These are phyloP conservation scores for Backusella liffmaniae DNA, from an alignment of 192 early-diverging fungal genomes.

Conservation along the genomic window DNA sequence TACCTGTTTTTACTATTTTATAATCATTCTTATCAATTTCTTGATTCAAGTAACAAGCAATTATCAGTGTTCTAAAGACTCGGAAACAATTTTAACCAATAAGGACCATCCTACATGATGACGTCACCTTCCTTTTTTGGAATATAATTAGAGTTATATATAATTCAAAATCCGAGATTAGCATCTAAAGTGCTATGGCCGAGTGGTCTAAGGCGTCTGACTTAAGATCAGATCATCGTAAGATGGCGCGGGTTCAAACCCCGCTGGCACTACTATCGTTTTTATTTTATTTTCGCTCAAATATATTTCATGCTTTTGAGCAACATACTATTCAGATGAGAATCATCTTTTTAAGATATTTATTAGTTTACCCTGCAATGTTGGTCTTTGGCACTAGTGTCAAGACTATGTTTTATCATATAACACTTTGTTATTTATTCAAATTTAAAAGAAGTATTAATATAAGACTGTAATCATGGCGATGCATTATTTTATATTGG, in stretches of 20 bases:
- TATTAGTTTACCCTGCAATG: too few relatives aligned
- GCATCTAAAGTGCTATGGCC: conserved; percentile 2
- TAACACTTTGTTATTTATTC: too few relatives aligned
- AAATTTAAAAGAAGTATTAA: too few relatives aligned
- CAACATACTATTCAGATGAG: too few relatives aligned
- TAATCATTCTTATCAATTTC: too few relatives aligned
- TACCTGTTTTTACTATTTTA: too few relatives aligned
- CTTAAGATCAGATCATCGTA: conserved; percentile 21
- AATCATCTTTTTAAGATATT: too few relatives aligned
- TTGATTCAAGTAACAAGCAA: too few relatives aligned
- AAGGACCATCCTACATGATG: not conserved
- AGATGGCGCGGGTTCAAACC: conserved; percentile 19
- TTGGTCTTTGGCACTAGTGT: too few relatives aligned
- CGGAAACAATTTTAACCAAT: not conserved
- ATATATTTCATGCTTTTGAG: not conserved
- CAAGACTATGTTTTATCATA: too few relatives aligned
- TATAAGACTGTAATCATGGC: too few relatives aligned
- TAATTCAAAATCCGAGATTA: not conserved
- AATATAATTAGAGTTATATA: not conserved
- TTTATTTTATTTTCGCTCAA: not conserved
- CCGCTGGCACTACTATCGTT: conserved; percentile 1
- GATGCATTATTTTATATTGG: too few relatives aligned
- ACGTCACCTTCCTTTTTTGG: not conserved
- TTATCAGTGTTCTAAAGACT: not conserved
- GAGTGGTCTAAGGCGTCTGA: conserved; percentile 21